Conservation (phyloP, 768 basidiomycete genomes). For the Mycena filopes region DNA sequence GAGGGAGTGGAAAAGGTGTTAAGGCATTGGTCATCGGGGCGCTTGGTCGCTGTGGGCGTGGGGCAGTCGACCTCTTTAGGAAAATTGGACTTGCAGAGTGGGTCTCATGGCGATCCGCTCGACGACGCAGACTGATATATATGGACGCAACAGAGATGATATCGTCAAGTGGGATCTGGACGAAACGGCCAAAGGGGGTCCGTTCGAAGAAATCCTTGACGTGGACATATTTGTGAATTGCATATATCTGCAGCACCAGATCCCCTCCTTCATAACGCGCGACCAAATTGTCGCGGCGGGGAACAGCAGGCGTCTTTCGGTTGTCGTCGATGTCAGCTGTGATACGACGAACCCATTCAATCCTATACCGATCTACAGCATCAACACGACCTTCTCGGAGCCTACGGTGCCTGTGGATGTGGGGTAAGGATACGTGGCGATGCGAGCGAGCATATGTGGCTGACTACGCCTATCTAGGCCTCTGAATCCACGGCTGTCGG, state of each 20-base stretch:
- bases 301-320: conserved; percentile 69
- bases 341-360: conserved; percentile 99
- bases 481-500: conserved; percentile 76
- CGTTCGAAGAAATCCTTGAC: conserved; percentile 93
- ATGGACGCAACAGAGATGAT: conserved; percentile 75
- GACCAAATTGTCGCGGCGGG: conserved; percentile 82
- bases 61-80: conserved; percentile 94
- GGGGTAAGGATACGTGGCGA: conserved; percentile 61
- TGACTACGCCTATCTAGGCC: conserved; percentile 48
- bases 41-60: conserved; percentile 92
- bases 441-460: conserved; percentile 29
- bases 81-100: conserved; percentile 97
- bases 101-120: conserved; percentile 45
- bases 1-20: conserved; percentile 75
- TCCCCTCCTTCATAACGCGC: conserved; percentile 83
- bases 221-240: conserved; percentile 99
- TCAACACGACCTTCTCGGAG: conserved; percentile 93
- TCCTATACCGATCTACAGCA: conserved; percentile 92
- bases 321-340: conserved; percentile 98
- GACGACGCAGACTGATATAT: conserved; percentile 14
- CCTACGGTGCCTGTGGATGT: conserved; percentile 91
- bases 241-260: conserved; percentile 91
- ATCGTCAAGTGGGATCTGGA: conserved; percentile 98
- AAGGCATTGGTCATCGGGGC: conserved; percentile 96
- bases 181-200: conserved; percentile 97